Evolutionary conservation across 1,284 basidiomycete species (phyloP).

Genomic region (Tylopilus orsonianus): DNA sequence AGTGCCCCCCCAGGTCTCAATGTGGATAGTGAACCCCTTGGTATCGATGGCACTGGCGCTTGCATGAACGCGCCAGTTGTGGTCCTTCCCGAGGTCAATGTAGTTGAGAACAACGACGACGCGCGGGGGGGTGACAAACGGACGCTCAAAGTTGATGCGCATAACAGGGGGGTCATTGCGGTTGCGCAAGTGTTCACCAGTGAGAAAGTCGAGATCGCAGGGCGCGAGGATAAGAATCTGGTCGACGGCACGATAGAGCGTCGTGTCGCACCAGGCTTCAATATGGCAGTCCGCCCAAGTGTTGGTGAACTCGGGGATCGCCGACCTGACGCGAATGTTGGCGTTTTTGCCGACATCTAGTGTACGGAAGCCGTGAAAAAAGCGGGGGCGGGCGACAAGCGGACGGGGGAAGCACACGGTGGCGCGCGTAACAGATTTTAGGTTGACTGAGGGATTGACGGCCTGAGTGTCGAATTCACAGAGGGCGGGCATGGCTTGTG

Average conservation of each 20-base stretch:
- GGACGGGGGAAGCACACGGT: slow-evolving; percentile 14
- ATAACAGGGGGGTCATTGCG: neutral
- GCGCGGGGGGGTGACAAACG: slow-evolving; percentile 23
- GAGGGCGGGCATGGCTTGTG: slow-evolving; percentile 15
- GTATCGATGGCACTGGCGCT: slow-evolving; percentile 14
- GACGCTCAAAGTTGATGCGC: slow-evolving; percentile 20
- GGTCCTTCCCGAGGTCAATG: slow-evolving; percentile 16
- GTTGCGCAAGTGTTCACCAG: slow-evolving; percentile 14
- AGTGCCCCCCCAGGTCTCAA: slow-evolving; percentile 18
- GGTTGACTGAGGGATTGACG: neutral
- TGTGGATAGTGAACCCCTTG: slow-evolving; percentile 19
- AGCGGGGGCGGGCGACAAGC: slow-evolving; percentile 18
- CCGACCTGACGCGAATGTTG: slow-evolving; percentile 14
- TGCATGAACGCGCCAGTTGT: slow-evolving; percentile 13
- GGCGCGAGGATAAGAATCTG: slow-evolving; percentile 16
- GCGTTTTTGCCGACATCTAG: slow-evolving; percentile 11
- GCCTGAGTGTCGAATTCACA: slow-evolving; percentile 14
- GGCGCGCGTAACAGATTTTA: slow-evolving; percentile 10
- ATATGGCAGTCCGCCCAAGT: slow-evolving; percentile 20
- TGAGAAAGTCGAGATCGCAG: slow-evolving; percentile 23
- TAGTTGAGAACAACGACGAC: slow-evolving; percentile 23
- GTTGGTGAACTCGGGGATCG: slow-evolving; percentile 4
- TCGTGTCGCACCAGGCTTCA: slow-evolving; percentile 5
- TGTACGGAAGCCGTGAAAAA: slow-evolving; percentile 16
- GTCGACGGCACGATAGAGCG: slow-evolving; percentile 2